Percentiles rank a stretch among this genome's conserved stretches.
Evolutionary conservation across 768 basidiomycete genomes (phyloP).

Genomic region (Boletus vermiculosoides): DNA sequence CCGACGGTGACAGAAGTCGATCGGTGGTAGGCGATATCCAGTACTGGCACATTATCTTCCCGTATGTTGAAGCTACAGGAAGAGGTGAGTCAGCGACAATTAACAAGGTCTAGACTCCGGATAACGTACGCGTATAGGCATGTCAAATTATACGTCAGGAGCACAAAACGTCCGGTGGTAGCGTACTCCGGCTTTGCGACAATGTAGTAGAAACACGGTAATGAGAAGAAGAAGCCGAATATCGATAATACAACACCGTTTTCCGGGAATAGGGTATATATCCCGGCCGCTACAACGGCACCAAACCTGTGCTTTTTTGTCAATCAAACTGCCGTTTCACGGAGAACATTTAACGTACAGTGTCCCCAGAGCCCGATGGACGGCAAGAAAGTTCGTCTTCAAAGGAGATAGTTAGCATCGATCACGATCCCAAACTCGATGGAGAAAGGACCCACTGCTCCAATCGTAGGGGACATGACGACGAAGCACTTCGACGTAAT

Average conservation of each 20-base stretch:
- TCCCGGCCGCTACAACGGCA: conserved; percentile 67
- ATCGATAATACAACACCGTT: conserved; percentile 71
- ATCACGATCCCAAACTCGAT: neutral
- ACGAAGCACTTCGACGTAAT: conserved; percentile 62
- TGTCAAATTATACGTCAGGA: conserved; percentile 88
- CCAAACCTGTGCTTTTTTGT: conserved; percentile 54
- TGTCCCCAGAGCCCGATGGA: conserved; percentile 85
- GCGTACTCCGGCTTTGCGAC: conserved; percentile 75
- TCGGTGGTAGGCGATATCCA: conserved; percentile 73
- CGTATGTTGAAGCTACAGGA: conserved; percentile 73
- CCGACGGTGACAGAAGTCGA: conserved; percentile 80
- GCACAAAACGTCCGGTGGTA: conserved; percentile 73
- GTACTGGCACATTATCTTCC: conserved; percentile 56
- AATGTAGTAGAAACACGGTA: conserved; percentile 93
- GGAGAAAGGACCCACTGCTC: conserved; percentile 55
- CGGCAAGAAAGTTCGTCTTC: conserved; percentile 81
- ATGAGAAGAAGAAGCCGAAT: conserved; percentile 85
- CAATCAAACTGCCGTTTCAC: conserved; percentile 5
- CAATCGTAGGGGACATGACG: conserved; percentile 90
- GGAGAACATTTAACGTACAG: conserved; percentile 48
- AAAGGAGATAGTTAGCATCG: conserved; percentile 9
- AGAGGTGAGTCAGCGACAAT: neutral
- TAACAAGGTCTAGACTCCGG: neutral
- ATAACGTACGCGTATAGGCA: conserved; percentile 60
- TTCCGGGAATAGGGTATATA: conserved; percentile 76